Evolutionary conservation across 345 rosid genomes (phyloP).

Genomic region (Schrenkiella parvula): DNA sequence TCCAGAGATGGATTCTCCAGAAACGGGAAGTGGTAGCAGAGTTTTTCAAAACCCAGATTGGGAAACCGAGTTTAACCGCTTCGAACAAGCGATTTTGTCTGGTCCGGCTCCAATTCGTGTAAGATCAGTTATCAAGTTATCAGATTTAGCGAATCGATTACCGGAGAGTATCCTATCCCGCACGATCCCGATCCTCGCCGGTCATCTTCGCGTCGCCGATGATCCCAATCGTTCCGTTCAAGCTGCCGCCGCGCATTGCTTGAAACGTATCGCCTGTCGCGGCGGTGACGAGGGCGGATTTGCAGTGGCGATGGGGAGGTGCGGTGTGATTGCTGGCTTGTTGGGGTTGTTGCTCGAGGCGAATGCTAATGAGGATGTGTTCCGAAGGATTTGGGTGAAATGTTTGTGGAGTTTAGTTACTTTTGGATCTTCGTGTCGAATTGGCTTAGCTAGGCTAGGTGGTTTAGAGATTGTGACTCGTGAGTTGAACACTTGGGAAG

Average conservation of each 20-base stretch:
- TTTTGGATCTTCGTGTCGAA: conserved; percentile 37
- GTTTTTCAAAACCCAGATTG: conserved; percentile 27
- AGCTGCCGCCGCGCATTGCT: conserved; percentile 43
- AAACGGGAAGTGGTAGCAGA: not conserved
- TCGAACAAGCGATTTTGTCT: conserved; percentile 36
- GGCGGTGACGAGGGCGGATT: conserved; percentile 36
- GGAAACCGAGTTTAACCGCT: conserved; percentile 41
- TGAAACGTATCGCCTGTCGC: conserved; percentile 41
- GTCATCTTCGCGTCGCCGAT: conserved; percentile 30
- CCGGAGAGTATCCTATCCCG: conserved; percentile 31
- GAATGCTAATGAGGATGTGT: not conserved
- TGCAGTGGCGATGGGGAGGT: conserved; percentile 40
- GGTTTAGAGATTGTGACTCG: conserved; percentile 44
- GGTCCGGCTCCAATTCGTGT: conserved; percentile 35
- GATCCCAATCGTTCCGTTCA: conserved; percentile 26
- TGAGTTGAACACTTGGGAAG: conserved; percentile 36
- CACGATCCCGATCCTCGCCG: conserved; percentile 41
- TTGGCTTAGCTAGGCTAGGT: conserved; percentile 37
- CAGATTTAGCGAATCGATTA: conserved; percentile 30
- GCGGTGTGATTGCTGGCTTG: conserved; percentile 35
- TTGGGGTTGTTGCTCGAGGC: conserved; percentile 41
- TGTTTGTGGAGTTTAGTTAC: conserved; percentile 51
- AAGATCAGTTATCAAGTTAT: conserved; percentile 37
- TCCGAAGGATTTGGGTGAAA: conserved; percentile 32
- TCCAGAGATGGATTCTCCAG: conserved; percentile 21